Conservation (phyloP, 1,139 yeast species). For the Hansenula anomala region DNA sequence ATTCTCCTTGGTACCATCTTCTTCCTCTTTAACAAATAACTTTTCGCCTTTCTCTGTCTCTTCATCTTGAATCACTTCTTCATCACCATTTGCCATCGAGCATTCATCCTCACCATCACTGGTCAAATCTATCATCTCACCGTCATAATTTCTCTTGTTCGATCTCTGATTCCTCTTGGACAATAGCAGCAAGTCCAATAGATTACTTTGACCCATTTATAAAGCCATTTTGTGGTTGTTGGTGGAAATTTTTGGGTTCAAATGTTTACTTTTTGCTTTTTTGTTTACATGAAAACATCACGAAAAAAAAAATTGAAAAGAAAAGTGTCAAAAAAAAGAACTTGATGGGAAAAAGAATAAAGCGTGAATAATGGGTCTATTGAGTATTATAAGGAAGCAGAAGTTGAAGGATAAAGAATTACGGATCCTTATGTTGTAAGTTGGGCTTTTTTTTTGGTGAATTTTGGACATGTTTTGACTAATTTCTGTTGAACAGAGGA, state of each 20-base stretch:
- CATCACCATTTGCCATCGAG: background rate
- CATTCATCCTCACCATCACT: conserved; percentile 8
- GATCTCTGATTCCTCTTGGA: too few species aligned
- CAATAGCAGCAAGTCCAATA: background rate
- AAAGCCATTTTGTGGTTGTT: too few species aligned
- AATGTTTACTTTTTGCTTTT: background rate
- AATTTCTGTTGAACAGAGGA: conserved; percentile 37
- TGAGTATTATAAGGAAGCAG: conserved; percentile 78
- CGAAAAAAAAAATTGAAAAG: background rate
- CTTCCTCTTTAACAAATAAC: background rate
- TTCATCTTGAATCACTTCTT: too few species aligned
- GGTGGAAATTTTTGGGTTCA: too few species aligned
- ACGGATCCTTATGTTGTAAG: conserved; percentile 58
- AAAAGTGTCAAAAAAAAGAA: background rate
- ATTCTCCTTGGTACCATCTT: too few species aligned
- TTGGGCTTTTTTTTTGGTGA: too few species aligned
- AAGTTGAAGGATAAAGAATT: conserved; percentile 75
- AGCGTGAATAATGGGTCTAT: conserved; percentile 90
- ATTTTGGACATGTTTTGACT: too few species aligned
- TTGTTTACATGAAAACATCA: background rate
- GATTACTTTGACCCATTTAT: background rate
- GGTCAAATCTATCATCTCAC: conserved; percentile 8
- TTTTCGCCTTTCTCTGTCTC: too few species aligned
- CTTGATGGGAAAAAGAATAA: too few species aligned
- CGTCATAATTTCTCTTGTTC: background rate